Evolutionary conservation across 202 grass and related monocot genomes (phyloP), one percentile per base, ranked within the genome.

Genomic region (Setaria italica): DNA sequence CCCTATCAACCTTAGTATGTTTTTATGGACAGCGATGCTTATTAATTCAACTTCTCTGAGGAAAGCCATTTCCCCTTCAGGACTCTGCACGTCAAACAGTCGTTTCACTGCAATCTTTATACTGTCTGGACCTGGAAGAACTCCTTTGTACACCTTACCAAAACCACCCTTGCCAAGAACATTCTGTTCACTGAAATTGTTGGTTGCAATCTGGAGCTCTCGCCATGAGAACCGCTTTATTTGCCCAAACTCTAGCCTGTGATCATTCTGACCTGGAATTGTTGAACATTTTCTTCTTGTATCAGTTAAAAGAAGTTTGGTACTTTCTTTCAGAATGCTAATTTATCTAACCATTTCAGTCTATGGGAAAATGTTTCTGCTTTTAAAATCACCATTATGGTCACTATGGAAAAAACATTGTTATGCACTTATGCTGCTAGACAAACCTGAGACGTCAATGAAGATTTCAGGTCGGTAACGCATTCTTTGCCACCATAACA

Each of bases 41-140:
- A 97, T 97, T 80, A 97, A 68, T 85, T 95, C 91, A 76, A 97
- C 87, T 86, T 97, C 95, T 84, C 85, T 92, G 50, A 97, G 93
- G 77, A 97, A 97, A 47, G 95, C 87, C 41, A 88, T 79, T 84
- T 97, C 90, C 15, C 95, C 92, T n/a, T 89, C 92, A 15, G 50
- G 67, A 10, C 74, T 93, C 19, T 79, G 89, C 77, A 84, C 85
- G 34, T 95, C 60, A 19, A 90, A 81, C 16, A 92, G 66, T 12
- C 92, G 80, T 85, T 97, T 97, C 49, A 97, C 89, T 6, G 95
- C 92, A 86, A 97, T 86, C 78, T 88, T 92, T 69, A 35, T 90
- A 56, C 75, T 72, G 5, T 95, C 49, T 83, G 88, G 60, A 76
- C 78, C 90, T 60, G 92, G 72, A 91, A 97, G 89, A 50, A 91